Evolutionary conservation across 805 yeast species (phyloP).

Genomic region (Cyberlindnera mycetangii): DNA sequence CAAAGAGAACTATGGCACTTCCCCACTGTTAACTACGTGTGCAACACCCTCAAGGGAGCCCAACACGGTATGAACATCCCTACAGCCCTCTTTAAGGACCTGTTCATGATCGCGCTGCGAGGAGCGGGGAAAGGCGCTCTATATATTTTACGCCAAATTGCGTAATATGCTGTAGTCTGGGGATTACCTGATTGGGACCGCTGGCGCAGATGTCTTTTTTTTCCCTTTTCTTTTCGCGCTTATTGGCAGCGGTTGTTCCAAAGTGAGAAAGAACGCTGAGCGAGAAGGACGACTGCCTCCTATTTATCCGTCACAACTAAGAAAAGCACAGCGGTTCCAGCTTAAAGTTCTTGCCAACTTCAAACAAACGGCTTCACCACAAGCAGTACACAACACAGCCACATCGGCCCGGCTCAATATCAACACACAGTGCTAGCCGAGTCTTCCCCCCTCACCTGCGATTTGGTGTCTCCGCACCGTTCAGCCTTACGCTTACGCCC

Average conservation of each 20-base stretch:
- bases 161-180: not conserved
- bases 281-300: too few species aligned
- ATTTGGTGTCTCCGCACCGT: slow-evolving; percentile 3
- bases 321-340: not conserved
- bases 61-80: too few species aligned
- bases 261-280: not conserved
- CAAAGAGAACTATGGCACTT: too few species aligned
- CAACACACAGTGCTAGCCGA: not conserved
- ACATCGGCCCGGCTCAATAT: not conserved
- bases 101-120: too few species aligned
- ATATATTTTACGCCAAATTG: not conserved
- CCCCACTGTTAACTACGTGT: too few species aligned
- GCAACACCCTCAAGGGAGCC: too few species aligned
- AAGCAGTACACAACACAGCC: not conserved
- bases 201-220: not conserved
- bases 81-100: too few species aligned
- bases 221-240: slow-evolving; percentile 1
- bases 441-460: not conserved
- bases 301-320: not conserved
- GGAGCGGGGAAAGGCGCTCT: not conserved
- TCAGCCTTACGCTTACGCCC: slow-evolving; percentile 1
- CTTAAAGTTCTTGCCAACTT: not conserved
- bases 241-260: not conserved
- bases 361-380: not conserved
- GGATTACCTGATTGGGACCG: not conserved